Evolutionary conservation across 2,329 filamentous ascomycete genomes (phyloP).

Genomic region (Didymella exigua): DNA sequence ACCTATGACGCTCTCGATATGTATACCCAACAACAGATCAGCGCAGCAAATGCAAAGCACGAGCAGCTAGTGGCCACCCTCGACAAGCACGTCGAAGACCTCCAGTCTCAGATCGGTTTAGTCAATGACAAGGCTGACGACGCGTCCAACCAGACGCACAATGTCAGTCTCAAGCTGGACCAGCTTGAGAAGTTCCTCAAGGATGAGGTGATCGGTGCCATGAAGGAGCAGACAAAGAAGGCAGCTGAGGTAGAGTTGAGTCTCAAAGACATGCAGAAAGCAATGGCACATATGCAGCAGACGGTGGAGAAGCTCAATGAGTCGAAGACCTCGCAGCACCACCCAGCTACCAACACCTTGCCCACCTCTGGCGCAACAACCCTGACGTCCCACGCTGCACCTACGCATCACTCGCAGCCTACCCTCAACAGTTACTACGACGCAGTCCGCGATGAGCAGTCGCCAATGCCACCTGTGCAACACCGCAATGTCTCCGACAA

Average conservation of each 20-base stretch:
- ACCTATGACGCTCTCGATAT: constrained; percentile 32
- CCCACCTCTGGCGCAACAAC: constrained; percentile 6
- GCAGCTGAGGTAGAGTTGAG: constrained; percentile 27
- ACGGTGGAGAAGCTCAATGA: constrained; percentile 24
- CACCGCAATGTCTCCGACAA: constrained; percentile 17
- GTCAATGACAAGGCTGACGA: constrained; percentile 32
- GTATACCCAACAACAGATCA: constrained; percentile 21
- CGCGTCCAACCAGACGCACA: constrained; percentile 24
- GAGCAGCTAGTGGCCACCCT: constrained; percentile 26
- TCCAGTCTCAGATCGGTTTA: constrained; percentile 34
- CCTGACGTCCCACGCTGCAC: constrained; percentile 9
- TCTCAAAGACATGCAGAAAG: constrained; percentile 37
- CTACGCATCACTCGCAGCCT: constrained; percentile 32
- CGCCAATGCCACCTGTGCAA: constrained; percentile 19
- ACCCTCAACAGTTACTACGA: constrained; percentile 31
- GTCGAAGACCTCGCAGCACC: constrained; percentile 8
- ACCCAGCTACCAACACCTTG: neutral
- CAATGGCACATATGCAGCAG: constrained; percentile 33
- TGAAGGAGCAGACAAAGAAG: constrained; percentile 36
- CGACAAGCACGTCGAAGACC: constrained; percentile 31
- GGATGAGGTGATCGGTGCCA: constrained; percentile 28
- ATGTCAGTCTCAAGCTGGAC: constrained; percentile 33
- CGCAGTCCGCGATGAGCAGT: constrained; percentile 13
- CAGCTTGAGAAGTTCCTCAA: constrained; percentile 36
- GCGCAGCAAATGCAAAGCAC: constrained; percentile 21